Evolutionary conservation across 352 stramenopile species (phyloP), one percentile per base, ranked within the genome.

Genomic region (Thraustotheca clavata): DNA sequence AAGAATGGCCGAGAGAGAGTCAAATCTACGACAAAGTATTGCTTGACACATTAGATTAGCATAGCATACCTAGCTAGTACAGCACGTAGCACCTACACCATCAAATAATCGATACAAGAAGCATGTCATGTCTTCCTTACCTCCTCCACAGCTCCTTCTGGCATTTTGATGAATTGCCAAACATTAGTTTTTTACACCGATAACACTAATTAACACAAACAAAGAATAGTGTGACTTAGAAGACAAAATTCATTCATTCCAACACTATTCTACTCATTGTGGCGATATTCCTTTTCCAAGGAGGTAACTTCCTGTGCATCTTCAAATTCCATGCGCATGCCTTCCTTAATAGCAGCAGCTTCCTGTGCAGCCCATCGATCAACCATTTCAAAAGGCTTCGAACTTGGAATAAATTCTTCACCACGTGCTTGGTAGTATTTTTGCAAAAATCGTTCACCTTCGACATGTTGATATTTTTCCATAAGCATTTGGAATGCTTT

Each of bases 401-500:
- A 76, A 8, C 80, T 81, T 46, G 83, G 73, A 27, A 81, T 83
- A 41, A 91, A 91, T 67, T 88, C 62, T 60, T 91, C 86, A 61
- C 83, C 83, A 29, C 81, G 80, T 74, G 89, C 79, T 69, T 82
- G 74, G 67, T 81, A 73, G 63, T 91, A 89, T 68, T 93, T 93
- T 41, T 88, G 76, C 18, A 93, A 65, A 73, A 93, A 91, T 31
- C 83, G 81, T 61, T 91, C 77, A 43, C 72, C 71, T 60, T 91
- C 81, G 46, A 93, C 83, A 62, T 88, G 73, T 62, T 88, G 79
- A 76, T 93, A 93, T 71, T 93, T 93, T 59, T 88, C 80, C 32
- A 77, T 71, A 36, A 93, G 77, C 81, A 91, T 80, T 29, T 80
- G 74, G 70, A 76, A 93, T 14, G 83, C 83, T 60, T 93, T 79